Percentiles rank a stretch among this genome's conserved stretches.
These are phyloP conservation scores for Otatea glauca DNA, from an alignment of 176 grass and related monocot species.

Conservation along the genomic window DNA sequence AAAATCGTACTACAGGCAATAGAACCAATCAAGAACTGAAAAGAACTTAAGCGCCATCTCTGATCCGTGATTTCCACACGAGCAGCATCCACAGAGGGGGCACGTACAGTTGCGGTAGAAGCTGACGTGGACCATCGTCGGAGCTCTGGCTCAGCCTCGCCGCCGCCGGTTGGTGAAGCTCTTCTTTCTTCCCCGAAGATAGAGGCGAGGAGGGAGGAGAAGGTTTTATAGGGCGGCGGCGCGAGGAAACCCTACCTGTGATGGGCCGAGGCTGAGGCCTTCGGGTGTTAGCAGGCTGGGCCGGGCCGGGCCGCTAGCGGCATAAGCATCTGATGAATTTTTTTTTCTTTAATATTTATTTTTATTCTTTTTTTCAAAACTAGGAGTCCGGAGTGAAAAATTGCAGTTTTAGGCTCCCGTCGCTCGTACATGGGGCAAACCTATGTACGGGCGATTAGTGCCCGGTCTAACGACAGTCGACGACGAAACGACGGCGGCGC, in stretches of 20 bases:
- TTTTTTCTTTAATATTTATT: too few species aligned
- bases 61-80: neutral
- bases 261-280: neutral
- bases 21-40: neutral
- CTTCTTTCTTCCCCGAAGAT: neutral
- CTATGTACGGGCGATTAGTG: too few species aligned
- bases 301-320: neutral
- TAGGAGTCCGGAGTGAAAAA: too few species aligned
- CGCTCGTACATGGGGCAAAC: too few species aligned
- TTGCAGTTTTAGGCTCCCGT: too few species aligned
- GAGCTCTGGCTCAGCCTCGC: slow-evolving; percentile 6
- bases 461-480: too few species aligned
- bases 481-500: too few species aligned
- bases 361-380: too few species aligned
- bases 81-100: neutral
- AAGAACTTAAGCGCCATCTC: neutral
- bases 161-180: neutral
- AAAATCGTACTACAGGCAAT: neutral
- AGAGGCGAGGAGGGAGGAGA: neutral
- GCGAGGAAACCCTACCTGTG: slow-evolving; percentile 13
- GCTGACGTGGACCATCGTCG: slow-evolving; percentile 48
- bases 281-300: neutral
- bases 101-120: slow-evolving; percentile 53
- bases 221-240: neutral
- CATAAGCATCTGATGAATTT: too few species aligned